Conservation (phyloP, 2,329 filamentous ascomycete species). For the Colletotrichum coccodes region DNA sequence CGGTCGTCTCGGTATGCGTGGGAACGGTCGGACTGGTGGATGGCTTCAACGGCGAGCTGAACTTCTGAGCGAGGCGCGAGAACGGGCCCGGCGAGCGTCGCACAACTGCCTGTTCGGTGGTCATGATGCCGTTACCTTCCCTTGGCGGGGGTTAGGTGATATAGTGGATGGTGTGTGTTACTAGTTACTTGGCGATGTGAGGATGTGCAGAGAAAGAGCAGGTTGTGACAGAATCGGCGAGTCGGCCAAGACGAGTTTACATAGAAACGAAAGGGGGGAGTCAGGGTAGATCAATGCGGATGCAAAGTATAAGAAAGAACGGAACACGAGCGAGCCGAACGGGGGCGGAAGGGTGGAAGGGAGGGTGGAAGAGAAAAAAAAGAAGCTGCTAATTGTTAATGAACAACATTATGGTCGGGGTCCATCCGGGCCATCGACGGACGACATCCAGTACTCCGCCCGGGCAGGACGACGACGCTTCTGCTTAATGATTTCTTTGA, state of each 20-base stretch:
- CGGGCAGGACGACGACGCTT: not conserved
- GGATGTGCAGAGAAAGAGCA: not conserved
- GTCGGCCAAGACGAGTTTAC: constrained; percentile 18
- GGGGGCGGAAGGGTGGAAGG: not conserved
- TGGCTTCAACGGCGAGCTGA: constrained; percentile 15
- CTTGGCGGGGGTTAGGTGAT: not conserved
- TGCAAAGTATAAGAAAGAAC: not conserved
- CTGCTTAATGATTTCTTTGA: not conserved
- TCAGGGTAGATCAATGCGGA: constrained; percentile 13
- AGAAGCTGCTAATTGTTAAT: constrained; percentile 16
- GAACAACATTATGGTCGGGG: constrained; percentile 17
- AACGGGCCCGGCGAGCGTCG: constrained; percentile 32
- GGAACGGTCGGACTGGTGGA: not conserved
- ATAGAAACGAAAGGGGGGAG: not conserved
- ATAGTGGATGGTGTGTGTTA: not conserved
- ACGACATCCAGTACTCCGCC: constrained; percentile 1
- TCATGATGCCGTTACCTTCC: constrained; percentile 10
- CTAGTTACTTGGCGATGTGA: not conserved
- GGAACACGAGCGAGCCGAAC: not conserved
- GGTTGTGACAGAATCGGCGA: not conserved
- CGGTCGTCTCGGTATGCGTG: constrained; percentile 1
- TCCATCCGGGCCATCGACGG: not conserved
- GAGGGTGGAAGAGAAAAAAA: constrained; percentile 1
- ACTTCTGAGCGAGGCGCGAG: constrained; percentile 31
- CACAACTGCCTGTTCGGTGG: constrained; percentile 2